Base-by-base conservation (phyloP, 208 protist species). In the Crithidia fasciculata region DNA sequence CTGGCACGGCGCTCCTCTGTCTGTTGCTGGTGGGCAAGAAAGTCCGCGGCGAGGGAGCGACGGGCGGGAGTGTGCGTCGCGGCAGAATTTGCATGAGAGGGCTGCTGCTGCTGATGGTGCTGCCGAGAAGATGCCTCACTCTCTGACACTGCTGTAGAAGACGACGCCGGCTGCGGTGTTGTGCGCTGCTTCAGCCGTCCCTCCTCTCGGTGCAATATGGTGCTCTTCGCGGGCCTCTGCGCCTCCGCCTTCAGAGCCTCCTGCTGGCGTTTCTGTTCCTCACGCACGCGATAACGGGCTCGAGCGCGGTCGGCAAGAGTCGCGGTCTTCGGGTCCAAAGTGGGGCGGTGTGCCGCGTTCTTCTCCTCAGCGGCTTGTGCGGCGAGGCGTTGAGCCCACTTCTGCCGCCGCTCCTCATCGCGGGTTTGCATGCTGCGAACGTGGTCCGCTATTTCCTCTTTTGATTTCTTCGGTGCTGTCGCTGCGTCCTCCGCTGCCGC, bases 291-390 rank as follows among this genome's bases (percentile, higher is more conserved):
- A 52, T 77, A 65, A 44, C 78, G 72, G 18, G 68, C 49, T 19
- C 82, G 78, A 19, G 69, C 65, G 0, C 81, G 81, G 39, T 82
- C 70, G 3, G 78, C 85, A 40, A 89, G 28, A 59, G 77, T 68
- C 13, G 54, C 54, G 16, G 78, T 81, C 19, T 78, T 78, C 16
- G 72, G 41, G 56, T 74, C 76, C 18, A 84, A 12, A 0, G 56
- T 28, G 0, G 72, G 69, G 28, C 53, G 67, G 49, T 50, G 37
- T 15, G 49, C n/a, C 7, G 7, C 36, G 28, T 50, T 41, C 15
- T 39, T 18, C 55, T 72, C 78, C 61, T 76, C 75, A 5, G 18
- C 68, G 19, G 44, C 62, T 8, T 72, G 62, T 19, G 67, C 36
- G 16, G 54, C 44, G 3, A 72, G 45, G 4, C 73, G 69, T 18